These are phyloP conservation scores for Brassica napus DNA, from an alignment of 345 rosid genomes.

Conservation along the genomic window DNA sequence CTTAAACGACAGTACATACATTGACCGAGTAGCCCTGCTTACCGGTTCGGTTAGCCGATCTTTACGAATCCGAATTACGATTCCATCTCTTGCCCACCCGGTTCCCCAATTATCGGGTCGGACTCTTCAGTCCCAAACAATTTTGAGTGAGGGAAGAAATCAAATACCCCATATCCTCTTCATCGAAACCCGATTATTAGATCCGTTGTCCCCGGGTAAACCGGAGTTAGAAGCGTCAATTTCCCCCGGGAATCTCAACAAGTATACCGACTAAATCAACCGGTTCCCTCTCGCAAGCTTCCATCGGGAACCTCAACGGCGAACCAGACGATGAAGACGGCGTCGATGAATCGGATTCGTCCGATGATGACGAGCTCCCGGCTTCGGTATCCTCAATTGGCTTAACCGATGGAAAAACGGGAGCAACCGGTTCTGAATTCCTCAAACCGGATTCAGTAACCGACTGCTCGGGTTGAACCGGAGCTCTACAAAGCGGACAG, in stretches of 20 bases:
- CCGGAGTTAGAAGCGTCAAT: conserved; percentile 30
- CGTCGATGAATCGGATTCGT: conserved; percentile 32
- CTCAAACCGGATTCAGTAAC: not conserved
- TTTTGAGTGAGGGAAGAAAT: not conserved
- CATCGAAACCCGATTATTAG: conserved; percentile 17
- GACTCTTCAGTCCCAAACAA: conserved; percentile 19
- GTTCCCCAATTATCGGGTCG: not conserved
- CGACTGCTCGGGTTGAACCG: conserved; percentile 45
- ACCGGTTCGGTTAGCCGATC: conserved; percentile 6
- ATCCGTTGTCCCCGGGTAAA: not conserved
- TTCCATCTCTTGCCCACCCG: not conserved
- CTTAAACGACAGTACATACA: conserved; percentile 20
- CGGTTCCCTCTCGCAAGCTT: conserved; percentile 37
- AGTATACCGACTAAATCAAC: conserved; percentile 30
- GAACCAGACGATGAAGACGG: conserved; percentile 28
- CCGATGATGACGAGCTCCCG: conserved; percentile 39
- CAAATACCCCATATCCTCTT: not conserved
- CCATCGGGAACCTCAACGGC: conserved; percentile 36
- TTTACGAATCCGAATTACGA: not conserved
- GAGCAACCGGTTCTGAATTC: conserved; percentile 15
- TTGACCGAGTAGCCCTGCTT: not conserved
- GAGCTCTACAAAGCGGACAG: conserved; percentile 82
- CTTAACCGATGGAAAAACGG: conserved; percentile 18
- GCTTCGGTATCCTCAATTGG: conserved; percentile 31
- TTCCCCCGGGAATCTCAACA: conserved; percentile 44